A percentile compares a stretch with the other conserved stretches of the same genome.
phyloP scores from a whole-genome alignment of 2,329 filamentous ascomycete genomes.

The Fusarium sp. region DNA sequence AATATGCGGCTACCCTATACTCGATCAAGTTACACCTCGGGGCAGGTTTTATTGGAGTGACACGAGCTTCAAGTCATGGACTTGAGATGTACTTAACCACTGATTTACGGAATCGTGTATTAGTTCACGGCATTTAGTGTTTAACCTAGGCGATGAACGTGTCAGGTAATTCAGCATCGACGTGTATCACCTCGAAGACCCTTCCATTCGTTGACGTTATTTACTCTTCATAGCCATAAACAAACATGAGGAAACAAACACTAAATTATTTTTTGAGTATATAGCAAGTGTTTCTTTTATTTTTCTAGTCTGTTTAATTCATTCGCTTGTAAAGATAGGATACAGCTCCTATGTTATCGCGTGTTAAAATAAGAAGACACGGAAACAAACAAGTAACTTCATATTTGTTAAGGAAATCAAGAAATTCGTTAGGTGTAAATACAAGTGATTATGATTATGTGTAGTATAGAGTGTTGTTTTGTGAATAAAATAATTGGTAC shows the following conservation, averaged over 20 bases:
- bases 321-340: not conserved
- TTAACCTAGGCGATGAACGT: no score
- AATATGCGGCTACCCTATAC: slow-evolving; percentile 4
- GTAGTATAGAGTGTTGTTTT: not conserved
- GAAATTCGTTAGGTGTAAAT: not conserved
- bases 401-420: not conserved
- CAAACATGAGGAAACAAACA: no score
- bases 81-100: not conserved
- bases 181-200: no score
- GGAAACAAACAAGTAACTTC: not conserved
- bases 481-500: not conserved
- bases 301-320: not conserved
- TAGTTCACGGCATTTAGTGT: no score
- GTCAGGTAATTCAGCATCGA: no score
- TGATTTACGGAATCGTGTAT: no score
- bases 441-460: not conserved
- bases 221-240: no score
- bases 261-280: no score
- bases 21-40: not conserved
- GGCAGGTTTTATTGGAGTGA: not conserved
- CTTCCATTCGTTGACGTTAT: no score
- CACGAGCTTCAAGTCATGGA: not conserved
- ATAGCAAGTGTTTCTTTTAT: no score
- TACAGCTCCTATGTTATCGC: no score
- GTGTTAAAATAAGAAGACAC: not conserved